Evolutionary conservation across 169 alveolate genomes (phyloP).

Genomic region (Plasmodium vinckei): DNA sequence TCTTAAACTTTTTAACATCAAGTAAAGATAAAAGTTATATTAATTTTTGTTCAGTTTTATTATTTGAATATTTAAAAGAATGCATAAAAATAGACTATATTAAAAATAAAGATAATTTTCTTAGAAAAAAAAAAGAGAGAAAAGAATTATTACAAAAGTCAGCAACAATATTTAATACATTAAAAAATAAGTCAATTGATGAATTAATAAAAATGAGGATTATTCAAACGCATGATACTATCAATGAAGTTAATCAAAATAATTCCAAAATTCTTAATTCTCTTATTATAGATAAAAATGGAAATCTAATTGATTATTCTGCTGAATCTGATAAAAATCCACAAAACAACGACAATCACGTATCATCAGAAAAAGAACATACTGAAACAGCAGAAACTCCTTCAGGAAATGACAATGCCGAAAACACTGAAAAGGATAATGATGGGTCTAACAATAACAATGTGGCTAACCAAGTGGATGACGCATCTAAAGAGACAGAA

Average conservation of each 20-base stretch:
- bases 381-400: too few species aligned
- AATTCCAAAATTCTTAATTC: constrained; percentile 24
- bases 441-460: background rate
- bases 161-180: constrained; percentile 65
- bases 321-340: constrained; percentile 4
- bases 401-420: too few species aligned
- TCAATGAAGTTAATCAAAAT: constrained; percentile 16
- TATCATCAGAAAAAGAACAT: too few species aligned
- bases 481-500: constrained; percentile 1
- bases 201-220: constrained; percentile 70
- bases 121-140: constrained; percentile 72
- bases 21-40: constrained; percentile 40
- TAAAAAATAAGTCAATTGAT: constrained; percentile 65
- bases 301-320: constrained; percentile 16
- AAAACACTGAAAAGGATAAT: background rate
- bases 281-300: constrained; percentile 9
- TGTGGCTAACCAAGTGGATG: background rate
- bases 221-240: constrained; percentile 50
- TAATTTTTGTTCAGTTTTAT: constrained; percentile 30
- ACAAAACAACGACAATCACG: background rate
- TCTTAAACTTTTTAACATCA: constrained; percentile 57
- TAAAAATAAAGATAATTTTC: constrained; percentile 51
- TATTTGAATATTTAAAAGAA: constrained; percentile 68
- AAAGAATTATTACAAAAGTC: constrained; percentile 74
- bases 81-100: constrained; percentile 49